phyloP scores from a whole-genome alignment of 2,329 filamentous ascomycete species.

The Ophiostoma quercus region DNA sequence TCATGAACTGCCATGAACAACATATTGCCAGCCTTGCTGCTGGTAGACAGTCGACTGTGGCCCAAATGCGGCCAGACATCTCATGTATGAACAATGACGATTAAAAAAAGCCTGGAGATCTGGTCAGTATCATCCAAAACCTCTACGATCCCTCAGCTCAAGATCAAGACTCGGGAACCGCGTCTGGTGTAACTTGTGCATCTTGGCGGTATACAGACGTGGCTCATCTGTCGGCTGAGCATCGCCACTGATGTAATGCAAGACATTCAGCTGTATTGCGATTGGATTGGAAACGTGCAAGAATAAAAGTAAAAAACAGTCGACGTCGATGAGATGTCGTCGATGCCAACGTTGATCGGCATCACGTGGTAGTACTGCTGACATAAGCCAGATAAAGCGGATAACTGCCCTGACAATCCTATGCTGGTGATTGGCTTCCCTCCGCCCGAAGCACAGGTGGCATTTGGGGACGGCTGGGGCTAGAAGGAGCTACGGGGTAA shows the following conservation, averaged over 20 bases:
- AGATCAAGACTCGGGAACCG: neutral
- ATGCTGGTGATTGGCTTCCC: constrained; percentile 1
- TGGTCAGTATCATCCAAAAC: neutral
- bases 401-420: neutral
- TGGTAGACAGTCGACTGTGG: too few relatives aligned
- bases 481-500: neutral
- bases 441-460: constrained; percentile 8
- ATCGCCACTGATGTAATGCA: neutral
- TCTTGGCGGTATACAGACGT: constrained; percentile 4
- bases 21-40: too few relatives aligned
- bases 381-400: neutral
- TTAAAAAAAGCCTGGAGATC: neutral
- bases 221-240: neutral
- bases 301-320: neutral
- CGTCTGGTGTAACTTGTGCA: constrained; percentile 1
- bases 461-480: neutral
- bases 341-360: neutral
- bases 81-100: too few relatives aligned
- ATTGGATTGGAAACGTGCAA: too few relatives aligned
- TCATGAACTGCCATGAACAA: neutral
- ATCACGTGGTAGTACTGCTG: neutral
- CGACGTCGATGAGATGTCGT: neutral
- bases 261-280: neutral
- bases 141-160: neutral
- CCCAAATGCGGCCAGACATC: too few relatives aligned